Percentiles rank a stretch among this genome's conserved stretches.
phyloP scores from a whole-genome alignment of 768 basidiomycete species.

The Lactarius evosmus region DNA sequence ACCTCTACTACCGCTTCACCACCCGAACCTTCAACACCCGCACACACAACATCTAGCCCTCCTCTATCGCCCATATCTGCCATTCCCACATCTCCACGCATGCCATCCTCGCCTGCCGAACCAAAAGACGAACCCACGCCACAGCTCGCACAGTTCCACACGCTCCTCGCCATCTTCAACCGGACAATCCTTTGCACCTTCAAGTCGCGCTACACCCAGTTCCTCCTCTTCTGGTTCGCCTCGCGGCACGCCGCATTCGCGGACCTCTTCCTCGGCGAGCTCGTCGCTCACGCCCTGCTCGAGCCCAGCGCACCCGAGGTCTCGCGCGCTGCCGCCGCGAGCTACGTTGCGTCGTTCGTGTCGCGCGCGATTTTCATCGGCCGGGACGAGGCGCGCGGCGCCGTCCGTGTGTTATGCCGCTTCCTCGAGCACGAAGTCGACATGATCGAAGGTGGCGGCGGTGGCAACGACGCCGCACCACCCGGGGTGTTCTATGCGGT shows the following conservation, averaged over 20 bases:
- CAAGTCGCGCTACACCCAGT: conserved; percentile 96
- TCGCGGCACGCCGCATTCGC: conserved; percentile 86
- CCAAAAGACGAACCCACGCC: conserved; percentile 36
- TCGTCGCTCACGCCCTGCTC: conserved; percentile 88
- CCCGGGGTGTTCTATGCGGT: conserved; percentile 89
- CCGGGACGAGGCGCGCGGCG: conserved; percentile 63
- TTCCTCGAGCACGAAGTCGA: conserved; percentile 79
- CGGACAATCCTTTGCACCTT: conserved; percentile 91
- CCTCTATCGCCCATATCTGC: conserved; percentile 22
- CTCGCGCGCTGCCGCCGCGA: conserved; percentile 87
- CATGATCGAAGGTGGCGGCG: conserved; percentile 44
- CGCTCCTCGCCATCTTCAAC: conserved; percentile 91
- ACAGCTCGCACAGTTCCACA: conserved; percentile 69
- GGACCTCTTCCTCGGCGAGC: conserved; percentile 90
- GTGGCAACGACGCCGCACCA: conserved; percentile 37
- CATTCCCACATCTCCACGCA: conserved; percentile 13
- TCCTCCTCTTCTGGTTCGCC: conserved; percentile 92
- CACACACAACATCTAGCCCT: conserved; percentile 34
- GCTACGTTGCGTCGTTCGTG: conserved; percentile 91
- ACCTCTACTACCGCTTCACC: conserved; percentile 33
- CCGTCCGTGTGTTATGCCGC: conserved; percentile 81
- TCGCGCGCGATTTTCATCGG: conserved; percentile 87
- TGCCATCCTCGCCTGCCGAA: conserved; percentile 29
- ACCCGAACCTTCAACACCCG: conserved; percentile 31
- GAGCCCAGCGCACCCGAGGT: conserved; percentile 54